Evolutionary conservation across 192 early-diverging fungal species (phyloP).

Genomic region (Backusella westeae): DNA sequence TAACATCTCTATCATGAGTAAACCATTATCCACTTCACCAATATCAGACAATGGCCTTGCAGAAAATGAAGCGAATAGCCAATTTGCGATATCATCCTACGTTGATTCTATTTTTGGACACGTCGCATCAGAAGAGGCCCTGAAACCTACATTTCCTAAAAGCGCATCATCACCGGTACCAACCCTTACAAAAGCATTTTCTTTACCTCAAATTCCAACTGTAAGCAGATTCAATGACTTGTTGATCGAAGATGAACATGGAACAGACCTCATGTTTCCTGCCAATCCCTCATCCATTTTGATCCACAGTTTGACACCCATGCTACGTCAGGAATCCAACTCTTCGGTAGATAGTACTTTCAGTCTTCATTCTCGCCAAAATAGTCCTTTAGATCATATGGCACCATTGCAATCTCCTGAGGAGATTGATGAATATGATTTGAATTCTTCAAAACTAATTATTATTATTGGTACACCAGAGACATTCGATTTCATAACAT

Average conservation of each 20-base stretch:
- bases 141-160: constrained; percentile 5
- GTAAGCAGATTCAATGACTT: constrained; percentile 23
- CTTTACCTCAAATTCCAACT: constrained; percentile 17
- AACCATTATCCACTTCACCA: constrained; percentile 1
- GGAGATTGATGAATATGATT: not conserved
- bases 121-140: not conserved
- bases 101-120: constrained; percentile 3
- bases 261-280: constrained; percentile 11
- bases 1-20: not conserved
- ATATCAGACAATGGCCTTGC: not conserved
- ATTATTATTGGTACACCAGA: constrained; percentile 25
- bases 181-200: constrained; percentile 3
- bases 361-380: not conserved
- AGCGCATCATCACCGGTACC: not conserved
- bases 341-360: not conserved
- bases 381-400: not conserved
- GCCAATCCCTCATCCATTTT: constrained; percentile 19
- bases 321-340: not conserved
- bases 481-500: constrained; percentile 34
- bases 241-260: constrained; percentile 15
- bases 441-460: constrained; percentile 24
- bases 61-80: not conserved
- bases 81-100: not conserved
- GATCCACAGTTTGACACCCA: not conserved
- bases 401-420: not conserved